Base-by-base conservation (phyloP, 805 yeast species). In the Metahyphopichia silvanorum region DNA sequence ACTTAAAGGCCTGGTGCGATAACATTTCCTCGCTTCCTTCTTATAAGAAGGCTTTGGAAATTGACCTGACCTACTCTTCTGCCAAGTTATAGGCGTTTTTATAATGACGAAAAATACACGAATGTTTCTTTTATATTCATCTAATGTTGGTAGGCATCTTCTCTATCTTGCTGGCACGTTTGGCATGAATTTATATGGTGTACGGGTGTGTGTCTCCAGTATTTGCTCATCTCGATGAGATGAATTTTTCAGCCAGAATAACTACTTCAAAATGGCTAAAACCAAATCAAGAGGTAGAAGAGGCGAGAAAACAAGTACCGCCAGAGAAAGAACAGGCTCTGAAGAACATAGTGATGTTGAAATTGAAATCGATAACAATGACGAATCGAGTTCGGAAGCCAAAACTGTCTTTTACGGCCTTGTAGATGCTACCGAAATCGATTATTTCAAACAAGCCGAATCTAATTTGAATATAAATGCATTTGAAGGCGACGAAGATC, bases 361-460 rank as follows among this genome's bases (percentile, higher is more conserved):
- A 20, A 19, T 4, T 10, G 22, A 21, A n/a, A 5, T 38, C 40
- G 16, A 28, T 12, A 27, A 29, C 7, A 26, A 31, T 29, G 23
- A 33, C n/a, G 29, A 32, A 20, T 19, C 12, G 33, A 27, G 12
- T 20, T 9, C 25, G 16, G 35, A 29, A 13, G 20, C 44, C 34
- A 39, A 46, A 35, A 53, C 51, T 14, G 61, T 83, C 13, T 91
- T 89, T 53, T 93, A 81, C 56, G 98, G 98, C 15, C 69, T 91
- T 22, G 81, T 91, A 8, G 95, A 87, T 54, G 59, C 88, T 4
- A 72, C 76, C 18, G 98, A 91, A 57, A 61, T 86, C 25, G 96
- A 88, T 41, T 91, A 93, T 58, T 93, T 91, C 69, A 87, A 86
- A 49, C 87, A 82, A 49, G 95, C 97, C 0, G 98, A 91, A 57